A percentile compares a stretch with the other conserved stretches of the same genome.
Conservation (phyloP, 768 basidiomycete genomes). For the Tremella fuciformis region DNA sequence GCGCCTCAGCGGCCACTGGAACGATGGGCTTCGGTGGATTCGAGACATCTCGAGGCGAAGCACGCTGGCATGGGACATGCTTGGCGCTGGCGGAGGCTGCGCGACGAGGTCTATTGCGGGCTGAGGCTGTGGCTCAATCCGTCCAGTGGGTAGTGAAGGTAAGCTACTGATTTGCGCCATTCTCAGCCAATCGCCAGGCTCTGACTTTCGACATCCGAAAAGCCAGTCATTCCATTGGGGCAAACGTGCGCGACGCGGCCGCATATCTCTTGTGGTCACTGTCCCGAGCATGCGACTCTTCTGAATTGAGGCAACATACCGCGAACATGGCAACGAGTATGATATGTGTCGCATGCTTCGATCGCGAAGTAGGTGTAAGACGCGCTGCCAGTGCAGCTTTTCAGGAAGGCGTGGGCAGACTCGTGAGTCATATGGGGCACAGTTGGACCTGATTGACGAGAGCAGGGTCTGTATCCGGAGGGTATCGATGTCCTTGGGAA, state of each 20-base stretch:
- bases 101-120: constrained; percentile 68
- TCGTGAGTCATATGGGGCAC: constrained; percentile 59
- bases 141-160: constrained; percentile 82
- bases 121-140: constrained; percentile 61
- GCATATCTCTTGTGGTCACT: constrained; percentile 94
- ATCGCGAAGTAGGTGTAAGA: constrained; percentile 90
- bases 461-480: constrained; percentile 80
- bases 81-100: constrained; percentile 90
- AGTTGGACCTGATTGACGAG: not conserved
- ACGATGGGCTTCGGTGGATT: constrained; percentile 41
- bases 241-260: constrained; percentile 90
- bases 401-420: constrained; percentile 92
- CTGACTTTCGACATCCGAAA: constrained; percentile 87
- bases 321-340: constrained; percentile 66
- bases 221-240: constrained; percentile 88
- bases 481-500: constrained; percentile 89
- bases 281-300: constrained; percentile 63
- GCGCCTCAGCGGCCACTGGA: constrained; percentile 32
- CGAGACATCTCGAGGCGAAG: constrained; percentile 58
- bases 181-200: constrained; percentile 59
- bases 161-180: constrained; percentile 2
- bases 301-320: constrained; percentile 61
- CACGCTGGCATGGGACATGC: constrained; percentile 91
- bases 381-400: constrained; percentile 95
- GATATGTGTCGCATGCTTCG: constrained; percentile 77